These are phyloP conservation scores for Biscogniauxia sp. DNA, from an alignment of 2,329 filamentous ascomycete genomes.

Conservation along the genomic window DNA sequence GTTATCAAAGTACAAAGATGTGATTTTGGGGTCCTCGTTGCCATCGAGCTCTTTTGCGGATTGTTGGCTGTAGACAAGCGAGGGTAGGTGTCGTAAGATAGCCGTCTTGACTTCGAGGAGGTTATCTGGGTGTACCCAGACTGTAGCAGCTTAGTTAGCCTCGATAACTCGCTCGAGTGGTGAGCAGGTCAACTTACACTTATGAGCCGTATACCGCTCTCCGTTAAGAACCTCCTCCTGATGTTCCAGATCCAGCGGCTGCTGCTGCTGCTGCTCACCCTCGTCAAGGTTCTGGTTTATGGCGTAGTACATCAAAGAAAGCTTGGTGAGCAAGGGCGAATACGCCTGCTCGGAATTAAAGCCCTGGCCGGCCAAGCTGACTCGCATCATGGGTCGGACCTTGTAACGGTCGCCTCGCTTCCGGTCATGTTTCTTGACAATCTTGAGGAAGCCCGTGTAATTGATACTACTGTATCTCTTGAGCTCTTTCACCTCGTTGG, in stretches of 20 bases:
- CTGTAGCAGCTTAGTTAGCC: conserved; percentile 41
- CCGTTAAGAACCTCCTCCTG: conserved; percentile 59
- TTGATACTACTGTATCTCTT: conserved; percentile 96
- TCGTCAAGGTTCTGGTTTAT: conserved; percentile 80
- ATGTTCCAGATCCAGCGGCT: conserved; percentile 47
- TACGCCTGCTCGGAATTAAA: conserved; percentile 93
- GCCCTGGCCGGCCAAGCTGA: conserved; percentile 80
- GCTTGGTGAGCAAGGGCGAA: conserved; percentile 80
- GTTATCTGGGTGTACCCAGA: conserved; percentile 97
- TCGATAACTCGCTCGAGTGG: conserved; percentile 8
- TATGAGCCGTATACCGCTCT: conserved; percentile 80
- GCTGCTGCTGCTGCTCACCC: conserved; percentile 35
- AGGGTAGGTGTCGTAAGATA: conserved; percentile 84
- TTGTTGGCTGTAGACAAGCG: conserved; percentile 90
- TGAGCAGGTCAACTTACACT: conserved; percentile 59
- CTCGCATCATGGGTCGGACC: conserved; percentile 86
- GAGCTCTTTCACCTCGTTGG: conserved; percentile 85
- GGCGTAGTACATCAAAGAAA: conserved; percentile 95
- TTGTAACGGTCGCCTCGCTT: conserved; percentile 84
- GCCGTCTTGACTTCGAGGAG: conserved; percentile 95
- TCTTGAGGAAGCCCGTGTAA: conserved; percentile 97
- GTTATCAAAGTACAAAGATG: conserved; percentile 94
- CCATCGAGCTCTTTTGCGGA: conserved; percentile 78
- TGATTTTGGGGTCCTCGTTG: conserved; percentile 83
- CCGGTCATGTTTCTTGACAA: conserved; percentile 97